Percentiles rank a stretch among this genome's conserved stretches.
Evolutionary conservation across 2,329 filamentous ascomycete species (phyloP).

Genomic region (Phoma sp.): DNA sequence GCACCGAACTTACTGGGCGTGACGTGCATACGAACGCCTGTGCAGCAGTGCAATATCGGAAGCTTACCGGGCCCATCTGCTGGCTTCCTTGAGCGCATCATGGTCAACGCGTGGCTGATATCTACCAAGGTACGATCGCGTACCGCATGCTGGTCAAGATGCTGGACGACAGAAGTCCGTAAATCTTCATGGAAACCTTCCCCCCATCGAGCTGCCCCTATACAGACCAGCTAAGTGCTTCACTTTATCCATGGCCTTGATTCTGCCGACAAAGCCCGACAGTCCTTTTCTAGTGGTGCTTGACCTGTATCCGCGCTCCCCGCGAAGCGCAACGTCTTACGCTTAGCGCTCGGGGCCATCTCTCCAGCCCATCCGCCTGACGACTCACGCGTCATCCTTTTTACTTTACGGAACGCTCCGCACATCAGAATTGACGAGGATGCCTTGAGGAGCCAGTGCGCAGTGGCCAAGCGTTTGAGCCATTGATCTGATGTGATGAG

Average conservation of each 20-base stretch:
- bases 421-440: neutral
- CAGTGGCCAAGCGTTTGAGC: neutral
- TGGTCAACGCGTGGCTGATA: neutral
- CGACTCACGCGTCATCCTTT: neutral
- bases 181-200: neutral
- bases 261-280: constrained; percentile 1
- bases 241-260: neutral
- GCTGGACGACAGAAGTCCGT: neutral
- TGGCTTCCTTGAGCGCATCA: neutral
- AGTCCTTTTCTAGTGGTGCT: constrained; percentile 5
- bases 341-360: constrained; percentile 1
- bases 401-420: neutral
- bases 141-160: neutral
- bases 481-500: neutral
- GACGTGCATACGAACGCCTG: constrained; percentile 11
- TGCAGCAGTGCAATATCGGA: constrained; percentile 5
- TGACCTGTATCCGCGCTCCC: constrained; percentile 8
- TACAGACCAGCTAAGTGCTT: neutral
- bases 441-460: neutral
- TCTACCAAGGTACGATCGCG: neutral
- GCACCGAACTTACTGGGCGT: constrained; percentile 4
- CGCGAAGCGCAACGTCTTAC: constrained; percentile 5
- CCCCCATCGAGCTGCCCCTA: neutral
- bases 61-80: constrained; percentile 4
- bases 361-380: neutral